Percentiles rank a stretch among this genome's conserved stretches.
These are phyloP conservation scores for Sphagnum contortum DNA, from an alignment of 225 moss, liverwort and hornwort genomes.

Conservation along the genomic window DNA sequence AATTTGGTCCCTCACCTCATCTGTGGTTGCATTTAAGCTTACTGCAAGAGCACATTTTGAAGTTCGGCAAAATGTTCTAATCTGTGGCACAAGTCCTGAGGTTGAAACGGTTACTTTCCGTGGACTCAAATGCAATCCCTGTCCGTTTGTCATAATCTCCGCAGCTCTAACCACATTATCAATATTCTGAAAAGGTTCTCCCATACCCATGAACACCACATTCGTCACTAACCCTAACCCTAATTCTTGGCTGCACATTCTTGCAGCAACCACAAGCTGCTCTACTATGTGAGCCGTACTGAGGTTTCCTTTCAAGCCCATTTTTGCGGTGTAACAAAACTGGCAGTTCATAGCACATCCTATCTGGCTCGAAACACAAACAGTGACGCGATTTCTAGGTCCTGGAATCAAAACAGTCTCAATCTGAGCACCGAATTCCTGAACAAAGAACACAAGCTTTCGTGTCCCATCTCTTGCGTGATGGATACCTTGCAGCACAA, in stretches of 20 bases:
- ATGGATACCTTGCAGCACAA: constrained; percentile 37
- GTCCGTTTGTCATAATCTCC: constrained; percentile 66
- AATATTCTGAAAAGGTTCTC: constrained; percentile 80
- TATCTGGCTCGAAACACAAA: constrained; percentile 92
- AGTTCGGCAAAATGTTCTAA: constrained; percentile 49
- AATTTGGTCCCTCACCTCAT: constrained; percentile 48
- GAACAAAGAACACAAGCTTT: constrained; percentile 66
- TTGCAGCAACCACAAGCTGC: constrained; percentile 75
- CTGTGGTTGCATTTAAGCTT: constrained; percentile 85
- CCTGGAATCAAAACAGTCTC: constrained; percentile 86
- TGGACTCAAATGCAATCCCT: constrained; percentile 72
- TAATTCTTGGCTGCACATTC: constrained; percentile 39
- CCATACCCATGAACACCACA: constrained; percentile 97
- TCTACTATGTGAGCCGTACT: constrained; percentile 83
- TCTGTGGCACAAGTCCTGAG: constrained; percentile 73
- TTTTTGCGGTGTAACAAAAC: constrained; percentile 84
- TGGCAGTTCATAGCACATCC: constrained; percentile 98
- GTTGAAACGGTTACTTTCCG: constrained; percentile 82
- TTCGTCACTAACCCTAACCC: constrained; percentile 58
- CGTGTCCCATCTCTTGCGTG: constrained; percentile 64
- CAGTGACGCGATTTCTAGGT: constrained; percentile 52
- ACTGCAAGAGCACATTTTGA: constrained; percentile 75
- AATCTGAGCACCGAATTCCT: constrained; percentile 42
- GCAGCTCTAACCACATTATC: constrained; percentile 76
- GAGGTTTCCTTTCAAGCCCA: constrained; percentile 71